phyloP scores from a whole-genome alignment of 345 rosid species.

The Durio zibethinus region DNA sequence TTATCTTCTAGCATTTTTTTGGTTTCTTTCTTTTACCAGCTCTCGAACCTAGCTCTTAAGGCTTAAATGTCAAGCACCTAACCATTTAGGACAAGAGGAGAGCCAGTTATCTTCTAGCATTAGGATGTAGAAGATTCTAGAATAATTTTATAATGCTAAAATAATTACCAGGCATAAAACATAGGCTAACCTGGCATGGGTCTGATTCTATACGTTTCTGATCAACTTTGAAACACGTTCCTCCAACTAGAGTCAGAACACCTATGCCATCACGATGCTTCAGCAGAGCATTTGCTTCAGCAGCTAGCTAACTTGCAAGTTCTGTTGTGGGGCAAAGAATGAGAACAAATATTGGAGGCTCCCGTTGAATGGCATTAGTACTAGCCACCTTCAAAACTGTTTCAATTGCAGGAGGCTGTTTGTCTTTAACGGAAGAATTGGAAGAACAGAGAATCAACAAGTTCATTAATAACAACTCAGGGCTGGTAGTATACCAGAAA shows the following conservation, averaged over 20 bases:
- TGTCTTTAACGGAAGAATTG: constrained; percentile 46
- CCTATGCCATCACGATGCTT: constrained; percentile 81
- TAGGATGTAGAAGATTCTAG: not conserved
- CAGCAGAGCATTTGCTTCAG: constrained; percentile 84
- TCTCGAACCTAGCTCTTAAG: not conserved
- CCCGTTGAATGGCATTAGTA: constrained; percentile 34
- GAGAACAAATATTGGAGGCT: constrained; percentile 57
- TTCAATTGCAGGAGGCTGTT: constrained; percentile 99
- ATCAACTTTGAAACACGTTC: constrained; percentile 88
- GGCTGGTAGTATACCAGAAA: constrained; percentile 62
- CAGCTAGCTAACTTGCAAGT: constrained; percentile 93
- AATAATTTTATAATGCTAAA: constrained; percentile 2
- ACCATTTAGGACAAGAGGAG: not conserved
- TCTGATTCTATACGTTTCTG: constrained; percentile 75
- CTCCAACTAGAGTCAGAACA: constrained; percentile 85
- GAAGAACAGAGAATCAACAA: constrained; percentile 21
- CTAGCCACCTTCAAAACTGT: constrained; percentile 73
- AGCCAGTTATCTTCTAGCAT: not conserved
- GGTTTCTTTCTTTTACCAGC: not conserved
- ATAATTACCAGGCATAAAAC: constrained; percentile 5
- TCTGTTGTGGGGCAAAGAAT: constrained; percentile 93
- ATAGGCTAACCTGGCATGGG: constrained; percentile 76
- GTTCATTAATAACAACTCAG: constrained; percentile 14
- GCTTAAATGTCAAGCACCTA: not conserved
- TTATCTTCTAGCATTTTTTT: no score